phyloP scores from a whole-genome alignment of 768 basidiomycete species.

The Pulveroboletus ravenelii region DNA sequence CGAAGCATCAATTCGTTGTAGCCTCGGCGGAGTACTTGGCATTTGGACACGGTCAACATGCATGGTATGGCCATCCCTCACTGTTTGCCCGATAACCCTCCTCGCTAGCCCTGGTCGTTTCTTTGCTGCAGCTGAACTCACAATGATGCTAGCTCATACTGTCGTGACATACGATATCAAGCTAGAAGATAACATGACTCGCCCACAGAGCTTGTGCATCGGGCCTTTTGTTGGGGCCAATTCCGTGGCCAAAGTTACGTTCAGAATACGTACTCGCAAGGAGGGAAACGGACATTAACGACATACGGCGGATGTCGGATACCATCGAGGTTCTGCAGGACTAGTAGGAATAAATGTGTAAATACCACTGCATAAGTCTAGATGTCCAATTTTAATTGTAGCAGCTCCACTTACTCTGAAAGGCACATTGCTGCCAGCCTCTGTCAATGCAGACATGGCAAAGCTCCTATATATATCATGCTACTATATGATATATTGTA shows the following conservation, averaged over 20 bases:
- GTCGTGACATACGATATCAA: slow-evolving; percentile 23
- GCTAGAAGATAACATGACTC: slow-evolving; percentile 1
- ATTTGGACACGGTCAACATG: slow-evolving; percentile 21
- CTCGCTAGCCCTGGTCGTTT: slow-evolving; percentile 15
- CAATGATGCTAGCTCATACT: slow-evolving; percentile 43
- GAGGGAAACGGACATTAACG: no score
- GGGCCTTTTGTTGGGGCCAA: background rate
- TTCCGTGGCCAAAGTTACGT: slow-evolving; percentile 2
- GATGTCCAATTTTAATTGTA: no score
- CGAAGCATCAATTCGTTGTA: slow-evolving; percentile 34
- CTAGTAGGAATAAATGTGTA: no score
- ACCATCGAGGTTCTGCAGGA: no score
- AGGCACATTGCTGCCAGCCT: no score
- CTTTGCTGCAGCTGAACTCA: slow-evolving; percentile 31
- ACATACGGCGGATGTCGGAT: no score
- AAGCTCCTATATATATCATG: no score
- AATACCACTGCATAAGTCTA: no score
- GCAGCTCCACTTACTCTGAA: no score
- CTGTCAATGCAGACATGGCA: no score
- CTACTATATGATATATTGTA: no score
- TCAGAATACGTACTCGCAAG: background rate
- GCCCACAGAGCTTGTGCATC: background rate
- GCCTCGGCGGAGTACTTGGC: slow-evolving; percentile 30
- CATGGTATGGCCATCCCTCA: background rate
- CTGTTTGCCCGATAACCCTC: no score